Percentiles rank a stretch among this genome's conserved stretches.
Conservation (phyloP, 345 rosid genomes). For the Pistacia atlantica region DNA sequence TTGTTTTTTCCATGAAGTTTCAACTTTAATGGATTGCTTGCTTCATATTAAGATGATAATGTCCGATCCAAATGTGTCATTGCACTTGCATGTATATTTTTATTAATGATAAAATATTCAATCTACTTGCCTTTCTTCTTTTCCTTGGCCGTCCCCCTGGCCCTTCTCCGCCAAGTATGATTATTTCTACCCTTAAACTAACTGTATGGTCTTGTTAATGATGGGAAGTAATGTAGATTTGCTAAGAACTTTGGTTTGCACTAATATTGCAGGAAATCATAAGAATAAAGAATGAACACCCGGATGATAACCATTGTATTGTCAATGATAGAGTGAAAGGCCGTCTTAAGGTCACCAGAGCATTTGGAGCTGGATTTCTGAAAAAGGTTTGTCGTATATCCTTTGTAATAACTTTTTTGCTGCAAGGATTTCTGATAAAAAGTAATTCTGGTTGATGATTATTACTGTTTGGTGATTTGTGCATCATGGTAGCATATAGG, state of each 20-base stretch:
- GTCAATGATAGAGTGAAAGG: conserved; percentile 94
- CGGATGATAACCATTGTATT: conserved; percentile 87
- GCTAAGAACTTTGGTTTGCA: conserved; percentile 20
- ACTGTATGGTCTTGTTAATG: conserved; percentile 1
- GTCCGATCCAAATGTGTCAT: not conserved
- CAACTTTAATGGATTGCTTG: not conserved
- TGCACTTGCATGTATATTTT: not conserved
- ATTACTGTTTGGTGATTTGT: not conserved
- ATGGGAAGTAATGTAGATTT: not conserved
- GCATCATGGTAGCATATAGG: not conserved
- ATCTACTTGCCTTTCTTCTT: not conserved
- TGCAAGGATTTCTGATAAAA: not conserved
- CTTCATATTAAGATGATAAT: not conserved
- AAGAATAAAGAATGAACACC: conserved; percentile 94
- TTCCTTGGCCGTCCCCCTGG: not conserved
- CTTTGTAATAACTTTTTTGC: not conserved
- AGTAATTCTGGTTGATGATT: conserved; percentile 6
- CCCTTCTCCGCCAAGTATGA: not conserved
- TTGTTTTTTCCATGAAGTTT: conserved; percentile 7
- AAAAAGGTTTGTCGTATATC: conserved; percentile 62
- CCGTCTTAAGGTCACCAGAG: conserved; percentile 94
- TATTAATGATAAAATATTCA: not conserved
- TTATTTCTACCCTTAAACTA: not conserved
- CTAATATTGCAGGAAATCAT: conserved; percentile 71
- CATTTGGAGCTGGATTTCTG: conserved; percentile 97